phyloP scores from a whole-genome alignment of 768 basidiomycete species.

The Auriscalpium vulgare region DNA sequence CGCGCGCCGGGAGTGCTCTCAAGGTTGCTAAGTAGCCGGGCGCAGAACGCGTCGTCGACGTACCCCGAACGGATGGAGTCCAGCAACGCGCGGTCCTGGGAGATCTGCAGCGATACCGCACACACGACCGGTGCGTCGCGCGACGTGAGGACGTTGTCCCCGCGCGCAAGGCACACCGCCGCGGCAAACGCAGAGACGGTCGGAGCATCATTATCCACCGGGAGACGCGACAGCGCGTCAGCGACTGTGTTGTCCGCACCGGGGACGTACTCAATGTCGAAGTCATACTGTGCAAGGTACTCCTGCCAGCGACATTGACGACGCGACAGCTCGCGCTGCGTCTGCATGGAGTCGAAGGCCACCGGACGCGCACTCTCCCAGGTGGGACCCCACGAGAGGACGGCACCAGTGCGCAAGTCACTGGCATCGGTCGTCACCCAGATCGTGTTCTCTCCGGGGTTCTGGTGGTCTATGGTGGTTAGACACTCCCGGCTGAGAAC shows the following conservation, averaged over 20 bases:
- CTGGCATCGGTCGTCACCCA: too few species aligned
- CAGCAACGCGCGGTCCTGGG: slow-evolving; percentile 12
- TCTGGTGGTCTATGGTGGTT: too few species aligned
- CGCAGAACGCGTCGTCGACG: slow-evolving; percentile 7
- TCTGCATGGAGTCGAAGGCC: too few species aligned
- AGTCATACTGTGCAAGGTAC: slow-evolving; percentile 11
- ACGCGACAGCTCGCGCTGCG: not conserved
- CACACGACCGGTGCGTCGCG: not conserved
- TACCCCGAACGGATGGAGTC: slow-evolving; percentile 5
- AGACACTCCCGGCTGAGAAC: too few species aligned
- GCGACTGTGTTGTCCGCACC: slow-evolving; percentile 12
- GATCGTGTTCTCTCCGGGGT: too few species aligned
- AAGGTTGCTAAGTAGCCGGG: not conserved
- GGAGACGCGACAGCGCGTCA: slow-evolving; percentile 13
- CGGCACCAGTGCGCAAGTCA: too few species aligned
- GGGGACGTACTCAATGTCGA: slow-evolving; percentile 9
- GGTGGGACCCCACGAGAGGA: too few species aligned
- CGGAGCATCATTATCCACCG: not conserved
- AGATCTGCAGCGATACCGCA: slow-evolving; percentile 12
- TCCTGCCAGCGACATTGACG: slow-evolving; percentile 13
- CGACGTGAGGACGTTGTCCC: too few species aligned
- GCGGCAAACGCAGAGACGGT: too few species aligned
- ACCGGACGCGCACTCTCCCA: too few species aligned
- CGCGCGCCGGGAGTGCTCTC: not conserved
- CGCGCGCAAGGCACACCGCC: not conserved